Evolutionary conservation across 768 basidiomycete genomes (phyloP), one percentile per base, ranked within the genome.

Genomic region (Rubroboletus satanas): DNA sequence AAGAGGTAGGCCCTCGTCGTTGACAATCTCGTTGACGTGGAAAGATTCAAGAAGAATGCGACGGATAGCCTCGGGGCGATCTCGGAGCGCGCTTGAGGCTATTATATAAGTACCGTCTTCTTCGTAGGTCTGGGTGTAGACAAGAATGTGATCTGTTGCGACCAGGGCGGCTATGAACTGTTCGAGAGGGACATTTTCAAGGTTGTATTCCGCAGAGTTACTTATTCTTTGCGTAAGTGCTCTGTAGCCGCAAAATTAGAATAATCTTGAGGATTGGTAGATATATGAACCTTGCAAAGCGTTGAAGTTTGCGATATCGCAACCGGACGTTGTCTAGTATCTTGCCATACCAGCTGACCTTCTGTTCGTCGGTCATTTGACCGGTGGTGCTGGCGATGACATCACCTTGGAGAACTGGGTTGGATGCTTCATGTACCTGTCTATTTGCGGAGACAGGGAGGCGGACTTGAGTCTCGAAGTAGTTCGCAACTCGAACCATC

Each of bases 401-500:
- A 38, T 73, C 71, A 42, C 65, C 70, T 57, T 74, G 73, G 37
- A 77, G 72, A 36, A 69, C 68, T 17, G 68, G 69, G 54, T 67
- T 73, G 18, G 63, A 53, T 14, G 64, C 62, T 57, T 71, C 65
- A 31, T 61, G 61, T 15, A 66, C 51, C 26, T 41, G 58, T 42
- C 60, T 64, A 68, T 70, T 75, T 18, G 66, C 70, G n/a, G 75
- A 75, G 3, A 77, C 74, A 14, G 89, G 88, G 11, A 88, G 82
- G 23, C 87, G 85, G 32, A 98, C 86, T 77, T 98, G 97, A 1
- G 88, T 90, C 58, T 98, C 93, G 67, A 98, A 98, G 69, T 91
- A 94, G 67, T 91, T 91, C 46, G 88, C 90, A 42, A 97, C 90
- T 37, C 96, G 87, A 51, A 91, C 85, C 80, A 96, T 90, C 36